phyloP scores from a whole-genome alignment of 179 eudicot genomes.

The Amaranthus tricolor region DNA sequence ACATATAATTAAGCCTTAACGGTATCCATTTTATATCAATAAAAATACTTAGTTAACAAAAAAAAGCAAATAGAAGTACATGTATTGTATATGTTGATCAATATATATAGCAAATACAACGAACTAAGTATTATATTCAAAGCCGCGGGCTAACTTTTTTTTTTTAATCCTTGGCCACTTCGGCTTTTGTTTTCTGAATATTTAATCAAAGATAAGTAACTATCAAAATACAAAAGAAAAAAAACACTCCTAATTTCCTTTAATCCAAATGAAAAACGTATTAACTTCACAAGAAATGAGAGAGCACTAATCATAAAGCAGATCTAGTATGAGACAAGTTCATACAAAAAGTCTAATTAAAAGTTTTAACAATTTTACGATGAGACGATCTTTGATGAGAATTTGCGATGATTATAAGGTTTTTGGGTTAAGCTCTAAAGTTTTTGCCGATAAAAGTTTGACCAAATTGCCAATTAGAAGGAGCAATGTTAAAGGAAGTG shows the following conservation, averaged over 20 bases:
- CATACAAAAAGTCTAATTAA: no score
- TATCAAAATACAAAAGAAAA: not conserved
- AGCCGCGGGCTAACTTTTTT: conserved; percentile 22
- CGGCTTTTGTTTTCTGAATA: conserved; percentile 2
- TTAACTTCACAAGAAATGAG: no score
- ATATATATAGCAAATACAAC: not conserved
- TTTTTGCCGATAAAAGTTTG: conserved; percentile 62
- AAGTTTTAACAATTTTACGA: no score
- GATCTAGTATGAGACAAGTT: no score
- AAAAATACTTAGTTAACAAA: not conserved
- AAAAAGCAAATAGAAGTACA: not conserved
- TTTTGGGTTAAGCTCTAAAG: conserved; percentile 37
- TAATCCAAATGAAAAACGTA: no score
- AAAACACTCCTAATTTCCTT: conserved; percentile 9
- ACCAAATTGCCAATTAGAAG: conserved; percentile 58
- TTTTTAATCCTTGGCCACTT: conserved; percentile 7
- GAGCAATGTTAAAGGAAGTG: conserved; percentile 59
- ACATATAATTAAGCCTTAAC: no score
- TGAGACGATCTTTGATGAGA: no score
- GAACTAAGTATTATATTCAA: not conserved
- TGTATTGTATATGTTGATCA: conserved; percentile 5
- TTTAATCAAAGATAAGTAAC: not conserved
- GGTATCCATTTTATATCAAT: no score
- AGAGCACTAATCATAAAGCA: no score
- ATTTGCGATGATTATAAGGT: not conserved